Base-by-base conservation (phyloP, 176 grass and related monocot genomes). In the Oryza nivara region DNA sequence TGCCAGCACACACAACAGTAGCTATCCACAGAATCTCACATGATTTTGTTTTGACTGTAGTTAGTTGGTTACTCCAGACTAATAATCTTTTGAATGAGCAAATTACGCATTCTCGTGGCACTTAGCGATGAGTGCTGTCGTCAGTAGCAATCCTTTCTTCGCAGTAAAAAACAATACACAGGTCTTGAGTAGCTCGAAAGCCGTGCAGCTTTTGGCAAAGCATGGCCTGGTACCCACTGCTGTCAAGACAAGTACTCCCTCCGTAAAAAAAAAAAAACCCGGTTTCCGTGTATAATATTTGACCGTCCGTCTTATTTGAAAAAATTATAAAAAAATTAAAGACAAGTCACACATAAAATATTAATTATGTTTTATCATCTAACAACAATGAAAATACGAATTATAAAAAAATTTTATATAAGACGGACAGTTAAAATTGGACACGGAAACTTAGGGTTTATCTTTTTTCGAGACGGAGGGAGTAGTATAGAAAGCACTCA, bases 201-300 rank as follows among this genome's bases (percentile, higher is more conserved):
- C 14, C 43, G 88, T 61, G 74, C 67, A 48, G 58, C 63, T 90
- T 89, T 86, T 90, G 84, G 86, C 88, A 34, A 51, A 67, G 73
- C 83, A 73, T 82, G 45, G 28, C 68, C 54, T 54, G 58, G 43
- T 80, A 46, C 25, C 68, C 35, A 61, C 43, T 82, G 66, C 77
- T 87, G 70, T 61, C 47, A 68, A 68, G 80, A 73, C 22, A 3
- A 30, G 30, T 30, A 32, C 30, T 32, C 1, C 1, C 26, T 26
- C 26, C 26, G 26, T 26, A 0, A 1, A 26, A 26, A 26, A 26
- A 25, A 25, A 23, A 0, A 23, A 23, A 23, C 23, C 0, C 23
- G 25, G 26, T 26, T 26, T 26, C 26, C 26, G 26, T 26, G 26
- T 26, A 26, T 1, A 25, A 25, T 25, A 1, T 25, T 25, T 25